A percentile compares a stretch with the other conserved stretches of the same genome.
Conservation (phyloP, 2,329 filamentous ascomycete species). For the Ceratocystis cubensis region DNA sequence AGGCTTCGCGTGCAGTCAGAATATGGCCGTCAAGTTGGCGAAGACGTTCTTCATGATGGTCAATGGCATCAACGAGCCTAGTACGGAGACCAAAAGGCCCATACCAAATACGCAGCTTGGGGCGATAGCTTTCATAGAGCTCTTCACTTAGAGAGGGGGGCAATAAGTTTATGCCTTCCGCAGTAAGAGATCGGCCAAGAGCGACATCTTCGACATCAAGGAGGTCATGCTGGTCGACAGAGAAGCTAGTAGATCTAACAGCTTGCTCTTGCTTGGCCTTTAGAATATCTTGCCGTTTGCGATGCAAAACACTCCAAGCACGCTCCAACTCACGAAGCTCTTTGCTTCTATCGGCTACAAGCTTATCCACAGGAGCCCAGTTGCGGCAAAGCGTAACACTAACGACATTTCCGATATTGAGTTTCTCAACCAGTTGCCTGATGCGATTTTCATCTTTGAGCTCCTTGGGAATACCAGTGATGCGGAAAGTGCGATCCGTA, state of each 20-base stretch:
- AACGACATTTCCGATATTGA: constrained; percentile 83
- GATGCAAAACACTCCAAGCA: constrained; percentile 65
- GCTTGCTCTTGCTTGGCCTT: background rate
- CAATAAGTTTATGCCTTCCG: background rate
- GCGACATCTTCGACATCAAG: constrained; percentile 18
- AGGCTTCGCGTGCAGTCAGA: constrained; percentile 53
- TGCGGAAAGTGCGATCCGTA: constrained; percentile 82
- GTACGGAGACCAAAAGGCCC: constrained; percentile 61
- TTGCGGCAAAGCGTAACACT: constrained; percentile 74
- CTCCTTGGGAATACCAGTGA: constrained; percentile 75
- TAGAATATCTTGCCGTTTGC: constrained; percentile 34
- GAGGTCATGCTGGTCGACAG: background rate
- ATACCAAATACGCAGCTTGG: constrained; percentile 63
- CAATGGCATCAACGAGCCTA: constrained; percentile 73
- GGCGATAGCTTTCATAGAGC: constrained; percentile 33
- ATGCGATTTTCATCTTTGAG: constrained; percentile 72
- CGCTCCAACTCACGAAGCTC: constrained; percentile 65
- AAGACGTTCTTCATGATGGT: constrained; percentile 84
- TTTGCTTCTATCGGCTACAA: constrained; percentile 54
- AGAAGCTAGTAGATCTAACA: background rate
- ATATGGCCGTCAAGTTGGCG: constrained; percentile 68
- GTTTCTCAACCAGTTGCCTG: constrained; percentile 71
- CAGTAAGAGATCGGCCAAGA: background rate
- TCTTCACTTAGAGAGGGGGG: constrained; percentile 21
- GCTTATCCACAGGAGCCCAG: constrained; percentile 68